Percentiles rank a stretch among this genome's conserved stretches.
These are phyloP conservation scores for Globisporangium megalacanthum DNA, from an alignment of 352 stramenopile species.

Conservation along the genomic window DNA sequence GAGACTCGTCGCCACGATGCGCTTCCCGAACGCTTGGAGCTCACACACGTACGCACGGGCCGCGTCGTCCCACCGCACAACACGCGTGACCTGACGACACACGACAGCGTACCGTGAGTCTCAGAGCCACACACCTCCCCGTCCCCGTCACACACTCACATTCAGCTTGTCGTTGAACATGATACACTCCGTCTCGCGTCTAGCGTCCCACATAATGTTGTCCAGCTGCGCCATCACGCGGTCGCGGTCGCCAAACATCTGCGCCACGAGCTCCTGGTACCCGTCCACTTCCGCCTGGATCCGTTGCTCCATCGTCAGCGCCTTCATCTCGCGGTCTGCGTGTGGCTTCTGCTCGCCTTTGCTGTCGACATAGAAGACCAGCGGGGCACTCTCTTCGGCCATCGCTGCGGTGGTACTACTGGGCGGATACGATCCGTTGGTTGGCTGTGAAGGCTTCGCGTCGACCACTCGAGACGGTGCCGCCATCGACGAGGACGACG, in stretches of 20 bases:
- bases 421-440: background rate
- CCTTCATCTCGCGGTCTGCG: constrained; percentile 16
- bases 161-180: constrained; percentile 19
- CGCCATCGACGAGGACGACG: background rate
- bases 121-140: background rate
- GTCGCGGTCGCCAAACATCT: constrained; percentile 42
- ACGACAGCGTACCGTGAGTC: background rate
- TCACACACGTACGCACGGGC: constrained; percentile 19
- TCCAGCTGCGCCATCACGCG: constrained; percentile 26
- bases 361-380: constrained; percentile 27
- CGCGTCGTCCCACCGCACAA: background rate
- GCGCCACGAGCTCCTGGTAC: constrained; percentile 58
- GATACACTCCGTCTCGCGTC: constrained; percentile 16
- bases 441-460: background rate
- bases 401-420: background rate
- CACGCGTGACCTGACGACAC: constrained; percentile 9
- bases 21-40: constrained; percentile 26
- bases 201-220: constrained; percentile 35
- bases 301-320: constrained; percentile 17
- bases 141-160: constrained; percentile 3
- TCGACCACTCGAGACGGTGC: background rate
- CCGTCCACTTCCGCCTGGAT: constrained; percentile 39
- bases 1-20: constrained; percentile 23
- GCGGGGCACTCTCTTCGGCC: background rate
- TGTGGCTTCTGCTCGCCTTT: constrained; percentile 29